A percentile compares a stretch with the other conserved stretches of the same genome.
Evolutionary conservation across 1,139 yeast genomes (phyloP).

Genomic region (Taphrina flavorubra): DNA sequence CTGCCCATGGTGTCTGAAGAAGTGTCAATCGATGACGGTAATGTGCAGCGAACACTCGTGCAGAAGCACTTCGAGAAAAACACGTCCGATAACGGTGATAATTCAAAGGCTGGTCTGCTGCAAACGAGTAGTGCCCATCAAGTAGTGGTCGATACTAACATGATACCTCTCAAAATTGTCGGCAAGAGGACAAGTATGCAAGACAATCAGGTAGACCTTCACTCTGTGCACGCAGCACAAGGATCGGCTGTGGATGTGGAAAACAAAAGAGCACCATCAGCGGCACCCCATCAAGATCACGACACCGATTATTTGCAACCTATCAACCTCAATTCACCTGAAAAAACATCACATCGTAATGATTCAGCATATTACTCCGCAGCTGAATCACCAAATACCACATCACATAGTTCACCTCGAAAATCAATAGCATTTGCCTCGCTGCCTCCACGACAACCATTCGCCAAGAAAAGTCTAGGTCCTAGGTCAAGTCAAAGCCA

Average conservation of each 20-base stretch:
- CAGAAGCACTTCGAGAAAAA: not conserved
- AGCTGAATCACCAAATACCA: not conserved
- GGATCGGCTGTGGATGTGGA: not conserved
- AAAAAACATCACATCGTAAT: constrained; percentile 8
- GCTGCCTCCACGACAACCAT: constrained; percentile 39
- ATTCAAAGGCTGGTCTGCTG: not conserved
- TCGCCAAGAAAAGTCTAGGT: constrained; percentile 39
- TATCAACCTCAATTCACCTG: constrained; percentile 28
- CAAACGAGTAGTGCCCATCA: not conserved
- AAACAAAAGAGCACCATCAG: not conserved
- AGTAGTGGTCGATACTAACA: not conserved
- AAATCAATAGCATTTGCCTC: constrained; percentile 34
- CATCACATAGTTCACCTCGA: constrained; percentile 25
- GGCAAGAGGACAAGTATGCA: not conserved
- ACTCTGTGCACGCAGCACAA: too few relatives aligned
- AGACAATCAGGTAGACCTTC: not conserved
- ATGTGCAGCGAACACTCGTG: not conserved
- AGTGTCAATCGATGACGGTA: not conserved
- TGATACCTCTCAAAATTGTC: constrained; percentile 12
- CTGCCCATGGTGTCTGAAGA: not conserved
- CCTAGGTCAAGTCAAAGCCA: constrained; percentile 31
- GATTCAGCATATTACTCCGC: constrained; percentile 28
- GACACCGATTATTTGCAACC: constrained; percentile 32
- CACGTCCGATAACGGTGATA: not conserved
- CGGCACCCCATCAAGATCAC: not conserved